Evolutionary conservation across 2,329 filamentous ascomycete genomes (phyloP).

Genomic region (Rhexocercosporidium sp.): DNA sequence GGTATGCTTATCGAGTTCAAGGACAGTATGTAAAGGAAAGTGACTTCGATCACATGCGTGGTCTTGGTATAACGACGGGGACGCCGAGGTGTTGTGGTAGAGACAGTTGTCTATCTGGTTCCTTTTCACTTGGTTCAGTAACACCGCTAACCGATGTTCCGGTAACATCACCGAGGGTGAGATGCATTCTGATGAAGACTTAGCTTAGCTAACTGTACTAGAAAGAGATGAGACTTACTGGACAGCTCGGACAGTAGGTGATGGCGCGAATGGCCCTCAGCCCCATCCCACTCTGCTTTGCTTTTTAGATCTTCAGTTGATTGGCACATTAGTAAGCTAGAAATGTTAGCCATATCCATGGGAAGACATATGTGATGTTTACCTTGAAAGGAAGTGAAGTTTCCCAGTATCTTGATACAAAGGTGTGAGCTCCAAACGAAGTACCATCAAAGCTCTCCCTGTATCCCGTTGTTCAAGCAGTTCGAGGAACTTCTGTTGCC

Average conservation of each 20-base stretch:
- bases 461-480: conserved; percentile 79
- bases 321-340: conserved; percentile 85
- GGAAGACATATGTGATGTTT: conserved; percentile 30
- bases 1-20: conserved; percentile 73
- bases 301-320: conserved; percentile 75
- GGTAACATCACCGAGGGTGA: conserved; percentile 97
- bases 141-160: conserved; percentile 80
- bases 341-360: conserved; percentile 9
- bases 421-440: conserved; percentile 86
- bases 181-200: conserved; percentile 70
- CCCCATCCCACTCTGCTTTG: conserved; percentile 86
- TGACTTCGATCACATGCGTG: conserved; percentile 80
- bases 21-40: conserved; percentile 75
- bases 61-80: conserved; percentile 87
- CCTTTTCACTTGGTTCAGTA: conserved; percentile 84
- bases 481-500: conserved; percentile 95
- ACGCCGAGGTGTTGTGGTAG: conserved; percentile 81
- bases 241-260: conserved; percentile 81
- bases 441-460: conserved; percentile 75
- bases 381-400: conserved; percentile 82
- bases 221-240: conserved; percentile 58
- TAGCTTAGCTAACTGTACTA: conserved; percentile 21
- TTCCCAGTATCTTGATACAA: conserved; percentile 78
- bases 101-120: conserved; percentile 82
- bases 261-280: conserved; percentile 74